phyloP scores from a whole-genome alignment of 345 rosid genomes.

The Noccaea caerulescens region DNA sequence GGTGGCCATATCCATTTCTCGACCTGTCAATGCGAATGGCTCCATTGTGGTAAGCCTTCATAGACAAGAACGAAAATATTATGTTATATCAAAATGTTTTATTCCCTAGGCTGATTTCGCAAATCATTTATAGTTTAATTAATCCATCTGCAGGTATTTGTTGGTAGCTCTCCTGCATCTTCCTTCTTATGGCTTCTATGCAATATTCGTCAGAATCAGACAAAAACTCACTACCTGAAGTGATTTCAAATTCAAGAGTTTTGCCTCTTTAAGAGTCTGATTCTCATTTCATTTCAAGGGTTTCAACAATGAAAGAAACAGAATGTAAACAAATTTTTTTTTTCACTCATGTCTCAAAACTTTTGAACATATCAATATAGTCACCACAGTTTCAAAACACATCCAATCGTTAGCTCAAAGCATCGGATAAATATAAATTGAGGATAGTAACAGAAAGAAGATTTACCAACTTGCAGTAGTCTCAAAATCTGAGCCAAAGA shows the following conservation, averaged over 20 bases:
- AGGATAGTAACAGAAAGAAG: background rate
- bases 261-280: constrained; percentile 10
- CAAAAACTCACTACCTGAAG: constrained; percentile 36
- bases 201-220: constrained; percentile 48
- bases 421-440: background rate
- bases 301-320: constrained; percentile 16
- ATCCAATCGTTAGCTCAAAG: background rate
- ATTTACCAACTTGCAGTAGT: background rate
- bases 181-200: constrained; percentile 62
- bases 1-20: constrained; percentile 86
- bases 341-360: background rate
- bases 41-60: constrained; percentile 58
- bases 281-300: constrained; percentile 5
- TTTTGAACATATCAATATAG: constrained; percentile 6
- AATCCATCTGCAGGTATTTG: constrained; percentile 54
- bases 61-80: background rate
- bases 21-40: constrained; percentile 59
- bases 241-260: background rate
- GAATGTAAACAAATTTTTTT: background rate
- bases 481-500: background rate
- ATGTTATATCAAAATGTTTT: constrained; percentile 12
- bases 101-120: background rate
- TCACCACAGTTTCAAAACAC: background rate
- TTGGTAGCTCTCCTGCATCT: constrained; percentile 57
- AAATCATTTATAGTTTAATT: background rate